Percentiles rank a stretch among this genome's conserved stretches.
phyloP scores from a whole-genome alignment of 2,329 filamentous ascomycete genomes.

The Colletotrichum paranaense region DNA sequence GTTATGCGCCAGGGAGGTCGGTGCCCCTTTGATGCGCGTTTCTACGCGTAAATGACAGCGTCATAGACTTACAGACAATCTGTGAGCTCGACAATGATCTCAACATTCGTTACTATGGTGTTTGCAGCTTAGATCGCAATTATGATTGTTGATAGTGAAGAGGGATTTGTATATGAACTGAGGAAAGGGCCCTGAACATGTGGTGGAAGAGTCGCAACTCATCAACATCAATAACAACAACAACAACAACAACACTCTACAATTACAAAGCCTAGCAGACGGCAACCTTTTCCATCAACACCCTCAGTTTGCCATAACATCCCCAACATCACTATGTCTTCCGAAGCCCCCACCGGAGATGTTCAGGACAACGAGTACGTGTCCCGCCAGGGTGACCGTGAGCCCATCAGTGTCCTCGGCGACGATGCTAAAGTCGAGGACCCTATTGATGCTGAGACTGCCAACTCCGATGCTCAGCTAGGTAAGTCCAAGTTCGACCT shows the following conservation, averaged over 20 bases:
- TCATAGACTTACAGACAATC: conserved; percentile 36
- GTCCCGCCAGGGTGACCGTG: conserved; percentile 45
- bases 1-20: not conserved
- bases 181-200: not conserved
- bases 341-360: conserved; percentile 14
- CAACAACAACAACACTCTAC: not conserved
- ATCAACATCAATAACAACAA: not conserved
- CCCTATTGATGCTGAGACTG: conserved; percentile 43
- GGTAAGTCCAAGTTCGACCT: conserved; percentile 38
- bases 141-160: no score
- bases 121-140: not conserved
- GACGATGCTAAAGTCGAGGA: conserved; percentile 48
- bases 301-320: no score
- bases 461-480: conserved; percentile 49
- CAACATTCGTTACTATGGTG: not conserved
- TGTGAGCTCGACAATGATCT: conserved; percentile 3
- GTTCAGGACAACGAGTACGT: conserved; percentile 42
- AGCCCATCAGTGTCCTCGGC: conserved; percentile 46
- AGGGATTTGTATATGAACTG: conserved; percentile 15
- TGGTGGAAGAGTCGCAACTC: rapidly evolving
- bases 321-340: conserved; percentile 16
- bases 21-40: conserved; percentile 20
- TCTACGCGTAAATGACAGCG: conserved; percentile 34
- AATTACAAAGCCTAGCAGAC: no score
- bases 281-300: no score